A percentile compares a stretch with the other conserved stretches of the same genome.
Evolutionary conservation across 2,329 filamentous ascomycete genomes (phyloP).

Genomic region (Trichoderma arundinaceum): DNA sequence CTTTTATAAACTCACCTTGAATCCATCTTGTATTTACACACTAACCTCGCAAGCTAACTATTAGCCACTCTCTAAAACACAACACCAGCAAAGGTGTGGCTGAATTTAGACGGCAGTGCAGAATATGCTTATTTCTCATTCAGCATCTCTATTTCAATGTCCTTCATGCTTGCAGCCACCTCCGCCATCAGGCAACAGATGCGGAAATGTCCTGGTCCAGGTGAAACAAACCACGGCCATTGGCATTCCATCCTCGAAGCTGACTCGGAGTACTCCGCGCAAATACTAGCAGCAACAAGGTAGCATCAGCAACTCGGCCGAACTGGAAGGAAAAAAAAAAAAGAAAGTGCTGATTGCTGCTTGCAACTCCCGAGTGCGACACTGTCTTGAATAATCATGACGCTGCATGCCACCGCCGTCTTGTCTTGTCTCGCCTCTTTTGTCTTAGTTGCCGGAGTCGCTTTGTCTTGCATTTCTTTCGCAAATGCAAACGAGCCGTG

Average conservation of each 20-base stretch:
- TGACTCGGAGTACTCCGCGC: too few relatives aligned
- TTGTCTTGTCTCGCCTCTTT: too few relatives aligned
- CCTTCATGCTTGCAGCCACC: neutral
- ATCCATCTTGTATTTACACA: too few relatives aligned
- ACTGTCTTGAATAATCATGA: neutral
- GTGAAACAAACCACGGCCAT: neutral
- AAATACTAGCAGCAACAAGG: too few relatives aligned
- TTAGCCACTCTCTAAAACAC: too few relatives aligned
- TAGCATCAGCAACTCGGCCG: neutral
- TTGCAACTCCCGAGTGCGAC: conserved; percentile 5
- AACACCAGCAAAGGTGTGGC: too few relatives aligned
- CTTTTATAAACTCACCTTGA: too few relatives aligned
- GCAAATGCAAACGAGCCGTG: too few relatives aligned
- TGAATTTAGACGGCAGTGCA: too few relatives aligned
- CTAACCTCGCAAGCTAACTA: too few relatives aligned
- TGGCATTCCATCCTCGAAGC: neutral
- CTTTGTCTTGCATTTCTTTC: neutral
- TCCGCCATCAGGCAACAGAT: neutral
- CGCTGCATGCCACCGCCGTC: neutral
- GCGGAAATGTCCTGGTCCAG: neutral
- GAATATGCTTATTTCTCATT: too few relatives aligned
- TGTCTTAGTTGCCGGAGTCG: neutral
- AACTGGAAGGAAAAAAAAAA: neutral
- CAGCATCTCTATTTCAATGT: neutral
- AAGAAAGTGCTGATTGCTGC: neutral